Base-by-base conservation (phyloP, 2,329 filamentous ascomycete genomes). In the Chrysoporthe cubensis region DNA sequence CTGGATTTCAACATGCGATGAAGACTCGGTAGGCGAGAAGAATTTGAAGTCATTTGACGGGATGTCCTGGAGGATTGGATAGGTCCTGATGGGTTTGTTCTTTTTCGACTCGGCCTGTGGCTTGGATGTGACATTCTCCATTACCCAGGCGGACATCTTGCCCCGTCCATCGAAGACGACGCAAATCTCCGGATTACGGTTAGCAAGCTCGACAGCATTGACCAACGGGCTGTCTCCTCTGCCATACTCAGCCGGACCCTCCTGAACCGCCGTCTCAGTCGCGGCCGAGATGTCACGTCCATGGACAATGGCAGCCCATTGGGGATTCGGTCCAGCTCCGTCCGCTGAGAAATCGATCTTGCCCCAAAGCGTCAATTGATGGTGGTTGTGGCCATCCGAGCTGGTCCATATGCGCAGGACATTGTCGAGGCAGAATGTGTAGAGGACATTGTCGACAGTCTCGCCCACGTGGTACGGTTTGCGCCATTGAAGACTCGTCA, bases 401-500 rank as follows among this genome's bases (percentile, higher is more conserved):
- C 90, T 86, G 0, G 91, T 90, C 95, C 95, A 99, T 52, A 97
- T 86, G 58, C 94, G 88, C 70, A 98, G 81, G 62, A 90, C 83
- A 67, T 91, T 89, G 76, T 99, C 96, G 16, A 88, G 85, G 73
- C 93, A 96, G 71, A 94, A 88, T 0, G 96, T 97, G 76, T 97
- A 98, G 1, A 99, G 84, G 0, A 97, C 90, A 78, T 97, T 96
- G 50, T 96, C 91, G 66, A 91, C 87, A 6, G 88, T 89, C 75
- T 97, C 92, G 46, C 95, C 92, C 16, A 88, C 81, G 75, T 96
- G 88, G 70, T 88, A 87, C 6, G 93, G 92, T 70, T 88, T 88
- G 59, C 93, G 90, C 96, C 96, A 99, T 76, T 95, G 90, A 69
- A 97, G 80, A 69, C 88, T 89, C 3, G 92, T 95, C n/a, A 99